Percentiles rank a stretch among this genome's conserved stretches.
Evolutionary conservation across 176 grass and related monocot species (phyloP).

Genomic region (Oryza officinalis): DNA sequence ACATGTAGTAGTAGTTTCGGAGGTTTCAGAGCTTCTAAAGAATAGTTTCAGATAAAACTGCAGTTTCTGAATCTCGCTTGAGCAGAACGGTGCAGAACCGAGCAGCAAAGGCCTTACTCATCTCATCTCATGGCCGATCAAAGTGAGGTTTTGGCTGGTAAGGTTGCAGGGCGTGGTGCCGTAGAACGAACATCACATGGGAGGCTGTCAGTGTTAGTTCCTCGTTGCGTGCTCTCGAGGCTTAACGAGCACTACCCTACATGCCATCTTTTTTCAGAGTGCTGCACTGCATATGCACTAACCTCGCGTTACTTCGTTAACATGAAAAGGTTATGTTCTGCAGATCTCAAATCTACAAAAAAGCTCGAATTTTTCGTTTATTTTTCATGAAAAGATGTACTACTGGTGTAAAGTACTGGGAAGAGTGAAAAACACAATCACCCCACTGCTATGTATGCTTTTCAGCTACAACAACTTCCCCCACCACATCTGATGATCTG

Average conservation of each 20-base stretch:
- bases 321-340: background rate
- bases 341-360: background rate
- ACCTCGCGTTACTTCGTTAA: background rate
- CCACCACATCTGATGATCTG: background rate
- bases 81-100: too few species aligned
- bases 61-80: too few species aligned
- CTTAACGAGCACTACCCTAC: background rate
- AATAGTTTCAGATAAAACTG: background rate
- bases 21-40: background rate
- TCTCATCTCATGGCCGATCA: background rate
- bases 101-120: too few species aligned
- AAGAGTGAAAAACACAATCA: background rate
- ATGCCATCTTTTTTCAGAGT: background rate
- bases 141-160: background rate
- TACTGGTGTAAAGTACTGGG: background rate
- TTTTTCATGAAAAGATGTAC: background rate
- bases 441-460: background rate
- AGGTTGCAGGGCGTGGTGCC: background rate
- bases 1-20: too few species aligned
- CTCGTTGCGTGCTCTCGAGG: background rate
- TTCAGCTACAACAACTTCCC: background rate
- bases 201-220: background rate
- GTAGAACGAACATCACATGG: background rate
- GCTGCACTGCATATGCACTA: background rate
- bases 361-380: background rate